Evolutionary conservation across 352 stramenopile species (phyloP).

Genomic region (Peronospora destructor): DNA sequence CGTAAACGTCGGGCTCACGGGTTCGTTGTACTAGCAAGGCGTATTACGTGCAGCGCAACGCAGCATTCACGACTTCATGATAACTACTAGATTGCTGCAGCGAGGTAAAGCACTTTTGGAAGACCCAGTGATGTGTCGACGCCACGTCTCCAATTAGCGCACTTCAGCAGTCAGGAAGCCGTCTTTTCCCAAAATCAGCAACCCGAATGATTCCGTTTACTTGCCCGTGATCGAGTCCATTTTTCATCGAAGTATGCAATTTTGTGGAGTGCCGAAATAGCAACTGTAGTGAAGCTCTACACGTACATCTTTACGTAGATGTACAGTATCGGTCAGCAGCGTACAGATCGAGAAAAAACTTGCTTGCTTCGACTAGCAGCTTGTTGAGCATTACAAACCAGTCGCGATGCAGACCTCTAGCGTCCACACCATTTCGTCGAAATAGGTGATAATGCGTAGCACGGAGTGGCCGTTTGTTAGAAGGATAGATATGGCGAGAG

Average conservation of each 20-base stretch:
- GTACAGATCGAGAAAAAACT: slow-evolving; percentile 25
- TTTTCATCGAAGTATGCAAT: no score
- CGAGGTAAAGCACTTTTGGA: background rate
- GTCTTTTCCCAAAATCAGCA: no score
- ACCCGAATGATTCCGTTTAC: no score
- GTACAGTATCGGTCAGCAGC: slow-evolving; percentile 17
- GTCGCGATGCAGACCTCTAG: slow-evolving; percentile 55
- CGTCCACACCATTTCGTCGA: slow-evolving; percentile 52
- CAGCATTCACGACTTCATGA: slow-evolving; percentile 15
- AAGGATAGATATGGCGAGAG: slow-evolving; percentile 29
- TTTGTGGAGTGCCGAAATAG: no score
- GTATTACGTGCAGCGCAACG: background rate
- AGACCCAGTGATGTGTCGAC: no score
- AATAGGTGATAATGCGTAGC: slow-evolving; percentile 52
- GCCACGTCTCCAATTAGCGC: no score
- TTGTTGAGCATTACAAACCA: slow-evolving; percentile 62
- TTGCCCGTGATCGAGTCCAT: no score
- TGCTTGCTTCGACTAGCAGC: slow-evolving; percentile 29
- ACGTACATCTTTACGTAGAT: no score
- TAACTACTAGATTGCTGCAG: slow-evolving; percentile 19
- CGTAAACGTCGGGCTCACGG: background rate
- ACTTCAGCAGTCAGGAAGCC: no score
- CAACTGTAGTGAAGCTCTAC: slow-evolving; percentile 70
- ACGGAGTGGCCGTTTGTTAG: slow-evolving; percentile 22
- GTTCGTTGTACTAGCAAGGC: background rate